Base-by-base conservation (phyloP, 2,329 filamentous ascomycete genomes). In the Penicillium paneum region DNA sequence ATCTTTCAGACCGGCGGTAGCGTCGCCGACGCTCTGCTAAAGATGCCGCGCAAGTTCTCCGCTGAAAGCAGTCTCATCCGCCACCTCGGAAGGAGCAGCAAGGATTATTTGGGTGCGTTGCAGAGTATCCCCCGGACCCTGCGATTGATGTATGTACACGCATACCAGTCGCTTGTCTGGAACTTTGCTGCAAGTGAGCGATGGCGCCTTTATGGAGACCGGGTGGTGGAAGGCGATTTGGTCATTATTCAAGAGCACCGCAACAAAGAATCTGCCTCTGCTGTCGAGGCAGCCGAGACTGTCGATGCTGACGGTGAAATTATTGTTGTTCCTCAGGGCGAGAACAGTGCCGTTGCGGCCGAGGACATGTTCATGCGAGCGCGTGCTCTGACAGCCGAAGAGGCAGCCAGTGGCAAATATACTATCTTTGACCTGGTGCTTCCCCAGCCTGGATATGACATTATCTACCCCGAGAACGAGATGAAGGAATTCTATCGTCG, bases 131-230 rank as follows among this genome's bases (percentile, higher is more conserved):
- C 88, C 24, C 83, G 92, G 17, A 90, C 89, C 45, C 79, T 97
- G 64, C 84, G 91, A 40, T 83, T 91, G 55, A 97, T 99, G 89
- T 99, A 97, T 70, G 87, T 96, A 15, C 94, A 99, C 71, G 93
- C 94, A 5, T 97, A 97, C 74, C 94, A 99, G 72, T 96, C 90
- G 6, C 83, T 91, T 35, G 86, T 99, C 8, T 99, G 93, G 93
- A 99, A 99, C 75, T 83, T 85, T 62, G 89, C 85, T 12, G 90
- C 85, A 1, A 91, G 89, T 61, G 85, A 88, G 64, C 88, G 94
- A 43, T 96, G 91, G 88, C 83, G 85, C 39, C 76, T 83, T 3
- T 88, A 88, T 68, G 91, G 92, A 47, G 74, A 80, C 55, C 81
- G 80, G 51, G 90, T 97, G 15, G 81, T 96, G 13, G 83, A 88